These are phyloP conservation scores for Amanita phalloides DNA, from an alignment of 768 basidiomycete species.

Conservation along the genomic window DNA sequence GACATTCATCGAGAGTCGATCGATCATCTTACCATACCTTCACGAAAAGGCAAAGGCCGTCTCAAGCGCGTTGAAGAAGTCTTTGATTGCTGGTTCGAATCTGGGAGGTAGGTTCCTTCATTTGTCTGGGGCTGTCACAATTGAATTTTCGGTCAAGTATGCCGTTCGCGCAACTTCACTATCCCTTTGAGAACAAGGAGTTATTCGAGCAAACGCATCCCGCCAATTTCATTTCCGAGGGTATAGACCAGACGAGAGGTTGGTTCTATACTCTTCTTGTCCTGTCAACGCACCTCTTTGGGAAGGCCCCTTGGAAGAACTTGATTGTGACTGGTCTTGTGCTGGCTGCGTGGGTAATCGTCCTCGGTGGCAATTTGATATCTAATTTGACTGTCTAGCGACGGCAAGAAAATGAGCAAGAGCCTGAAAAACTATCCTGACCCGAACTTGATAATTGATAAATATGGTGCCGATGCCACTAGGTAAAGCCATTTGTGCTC, in stretches of 20 bases:
- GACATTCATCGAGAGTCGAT: conserved; percentile 94
- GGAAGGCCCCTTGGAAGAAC: conserved; percentile 95
- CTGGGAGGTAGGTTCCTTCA: conserved; percentile 63
- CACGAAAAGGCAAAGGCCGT: conserved; percentile 73
- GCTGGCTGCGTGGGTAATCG: conserved; percentile 68
- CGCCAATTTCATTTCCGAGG: conserved; percentile 95
- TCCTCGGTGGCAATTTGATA: not conserved
- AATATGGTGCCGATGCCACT: conserved; percentile 92
- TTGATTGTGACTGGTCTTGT: conserved; percentile 94
- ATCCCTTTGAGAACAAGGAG: conserved; percentile 96
- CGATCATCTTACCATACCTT: conserved; percentile 94
- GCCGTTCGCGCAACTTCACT: conserved; percentile 96
- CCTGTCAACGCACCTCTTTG: conserved; percentile 91
- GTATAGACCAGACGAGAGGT: conserved; percentile 97
- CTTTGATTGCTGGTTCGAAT: conserved; percentile 99
- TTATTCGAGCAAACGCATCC: conserved; percentile 80
- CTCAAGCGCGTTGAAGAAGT: conserved; percentile 93
- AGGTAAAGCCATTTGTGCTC: conserved; percentile 34
- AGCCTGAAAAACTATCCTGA: conserved; percentile 95
- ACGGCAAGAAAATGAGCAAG: conserved; percentile 99
- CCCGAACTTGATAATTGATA: conserved; percentile 80
- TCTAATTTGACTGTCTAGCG: conserved; percentile 30
- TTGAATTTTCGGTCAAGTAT: conserved; percentile 44
- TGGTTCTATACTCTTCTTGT: conserved; percentile 99
- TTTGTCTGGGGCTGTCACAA: not conserved